Percentiles rank a stretch among this genome's conserved stretches.
Evolutionary conservation across 306 rosid species (phyloP).

Genomic region (Hylodesmum podocarpum): DNA sequence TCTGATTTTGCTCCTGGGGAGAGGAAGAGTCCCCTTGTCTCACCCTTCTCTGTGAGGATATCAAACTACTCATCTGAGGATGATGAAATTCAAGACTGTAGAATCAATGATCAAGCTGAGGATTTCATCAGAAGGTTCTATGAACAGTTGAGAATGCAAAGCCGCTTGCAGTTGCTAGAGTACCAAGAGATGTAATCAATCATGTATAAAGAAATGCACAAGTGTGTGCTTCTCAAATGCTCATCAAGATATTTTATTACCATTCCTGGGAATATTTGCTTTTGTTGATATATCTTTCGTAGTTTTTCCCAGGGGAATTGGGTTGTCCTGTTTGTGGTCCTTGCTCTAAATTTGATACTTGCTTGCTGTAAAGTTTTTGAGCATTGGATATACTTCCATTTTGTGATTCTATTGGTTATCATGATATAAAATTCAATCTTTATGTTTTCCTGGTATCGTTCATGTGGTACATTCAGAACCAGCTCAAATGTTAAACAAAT

Average conservation of each 20-base stretch:
- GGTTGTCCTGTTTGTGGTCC: background rate
- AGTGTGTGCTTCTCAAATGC: background rate
- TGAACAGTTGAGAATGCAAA: constrained; percentile 53
- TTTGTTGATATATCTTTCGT: background rate
- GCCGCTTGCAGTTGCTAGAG: constrained; percentile 39
- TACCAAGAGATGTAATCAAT: constrained; percentile 29
- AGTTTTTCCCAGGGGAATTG: background rate
- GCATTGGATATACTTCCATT: background rate
- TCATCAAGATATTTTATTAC: background rate
- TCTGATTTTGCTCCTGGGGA: constrained; percentile 16
- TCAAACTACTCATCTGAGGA: constrained; percentile 51
- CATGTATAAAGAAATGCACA: background rate
- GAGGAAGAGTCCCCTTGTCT: constrained; percentile 21
- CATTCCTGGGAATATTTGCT: background rate
- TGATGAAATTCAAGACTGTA: constrained; percentile 32
- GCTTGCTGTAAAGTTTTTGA: constrained; percentile 21
- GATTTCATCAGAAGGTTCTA: constrained; percentile 58
- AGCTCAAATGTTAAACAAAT: no score
- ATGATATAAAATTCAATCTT: background rate
- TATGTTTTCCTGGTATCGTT: background rate
- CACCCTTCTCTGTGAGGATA: constrained; percentile 40
- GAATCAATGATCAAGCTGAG: constrained; percentile 50
- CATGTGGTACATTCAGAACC: background rate
- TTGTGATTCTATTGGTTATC: background rate
- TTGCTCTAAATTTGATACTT: background rate